Conservation (phyloP, 2,329 filamentous ascomycete species). For the Aspergillus thermomutatus region DNA sequence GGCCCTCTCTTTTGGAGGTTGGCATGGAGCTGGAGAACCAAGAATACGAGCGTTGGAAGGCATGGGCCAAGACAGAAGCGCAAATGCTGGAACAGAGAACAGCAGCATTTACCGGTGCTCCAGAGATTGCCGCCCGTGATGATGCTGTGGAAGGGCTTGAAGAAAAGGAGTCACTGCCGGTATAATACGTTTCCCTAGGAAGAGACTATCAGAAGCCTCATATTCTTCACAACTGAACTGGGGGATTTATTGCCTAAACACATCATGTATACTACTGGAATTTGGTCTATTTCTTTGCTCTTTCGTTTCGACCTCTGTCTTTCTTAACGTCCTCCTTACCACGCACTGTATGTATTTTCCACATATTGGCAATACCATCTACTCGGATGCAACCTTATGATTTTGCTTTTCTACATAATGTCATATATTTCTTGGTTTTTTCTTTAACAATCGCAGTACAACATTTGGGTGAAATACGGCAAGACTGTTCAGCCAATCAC, state of each 20-base stretch:
- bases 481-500: not conserved
- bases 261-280: not conserved
- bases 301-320: not conserved
- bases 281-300: not conserved
- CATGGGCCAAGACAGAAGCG: constrained; percentile 63
- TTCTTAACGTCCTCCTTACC: not conserved
- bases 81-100: constrained; percentile 46
- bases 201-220: not conserved
- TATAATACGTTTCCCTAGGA: not conserved
- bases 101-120: constrained; percentile 41
- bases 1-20: constrained; percentile 69
- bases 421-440: not conserved
- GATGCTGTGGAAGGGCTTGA: constrained; percentile 25
- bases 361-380: not conserved
- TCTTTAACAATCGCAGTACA: not conserved
- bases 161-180: constrained; percentile 1
- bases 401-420: not conserved
- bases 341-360: not conserved
- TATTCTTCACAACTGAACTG: not conserved
- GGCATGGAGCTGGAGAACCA: constrained; percentile 79
- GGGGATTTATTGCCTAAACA: not conserved
- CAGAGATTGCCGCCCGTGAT: constrained; percentile 36
- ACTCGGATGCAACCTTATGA: not conserved
- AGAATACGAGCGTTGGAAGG: constrained; percentile 80
- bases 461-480: not conserved